These are phyloP conservation scores for Pythium utonaiense DNA, from an alignment of 352 stramenopile species.

Conservation along the genomic window DNA sequence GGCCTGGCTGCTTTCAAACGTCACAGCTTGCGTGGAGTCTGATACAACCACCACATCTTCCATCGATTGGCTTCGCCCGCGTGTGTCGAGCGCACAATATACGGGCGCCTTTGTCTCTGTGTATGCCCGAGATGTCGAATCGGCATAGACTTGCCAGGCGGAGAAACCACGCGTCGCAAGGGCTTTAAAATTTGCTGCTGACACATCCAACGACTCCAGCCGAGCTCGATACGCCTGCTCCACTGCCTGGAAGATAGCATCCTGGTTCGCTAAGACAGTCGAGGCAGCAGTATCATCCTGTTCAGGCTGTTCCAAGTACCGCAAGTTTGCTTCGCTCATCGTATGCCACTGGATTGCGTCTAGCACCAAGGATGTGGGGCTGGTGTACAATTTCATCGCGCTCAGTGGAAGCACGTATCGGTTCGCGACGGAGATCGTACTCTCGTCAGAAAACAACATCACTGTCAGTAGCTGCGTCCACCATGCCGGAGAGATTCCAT, in stretches of 20 bases:
- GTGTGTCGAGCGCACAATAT: conserved; percentile 58
- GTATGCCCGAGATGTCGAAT: conserved; percentile 2
- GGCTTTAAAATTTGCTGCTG: not conserved
- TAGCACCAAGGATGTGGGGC: conserved; percentile 39
- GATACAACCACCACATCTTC: not conserved
- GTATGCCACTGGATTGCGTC: conserved; percentile 52
- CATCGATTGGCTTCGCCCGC: conserved; percentile 10
- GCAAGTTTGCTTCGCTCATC: conserved; percentile 48
- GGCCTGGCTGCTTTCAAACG: not conserved
- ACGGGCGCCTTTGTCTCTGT: conserved; percentile 29
- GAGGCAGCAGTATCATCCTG: conserved; percentile 3
- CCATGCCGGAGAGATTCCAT: conserved; percentile 21
- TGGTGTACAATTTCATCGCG: conserved; percentile 32
- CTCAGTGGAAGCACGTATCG: conserved; percentile 50
- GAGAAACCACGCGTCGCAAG: conserved; percentile 9
- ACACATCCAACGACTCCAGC: conserved; percentile 2
- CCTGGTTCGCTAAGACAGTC: not conserved
- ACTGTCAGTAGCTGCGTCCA: conserved; percentile 61
- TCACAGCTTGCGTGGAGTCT: not conserved
- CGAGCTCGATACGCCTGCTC: conserved; percentile 17
- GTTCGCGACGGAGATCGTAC: conserved; percentile 46
- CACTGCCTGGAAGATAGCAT: not conserved
- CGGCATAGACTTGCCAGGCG: conserved; percentile 6
- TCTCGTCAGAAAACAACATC: conserved; percentile 53
- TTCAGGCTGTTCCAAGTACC: conserved; percentile 21